These are phyloP conservation scores for Candida montana DNA, from an alignment of 805 yeast genomes.

Conservation along the genomic window DNA sequence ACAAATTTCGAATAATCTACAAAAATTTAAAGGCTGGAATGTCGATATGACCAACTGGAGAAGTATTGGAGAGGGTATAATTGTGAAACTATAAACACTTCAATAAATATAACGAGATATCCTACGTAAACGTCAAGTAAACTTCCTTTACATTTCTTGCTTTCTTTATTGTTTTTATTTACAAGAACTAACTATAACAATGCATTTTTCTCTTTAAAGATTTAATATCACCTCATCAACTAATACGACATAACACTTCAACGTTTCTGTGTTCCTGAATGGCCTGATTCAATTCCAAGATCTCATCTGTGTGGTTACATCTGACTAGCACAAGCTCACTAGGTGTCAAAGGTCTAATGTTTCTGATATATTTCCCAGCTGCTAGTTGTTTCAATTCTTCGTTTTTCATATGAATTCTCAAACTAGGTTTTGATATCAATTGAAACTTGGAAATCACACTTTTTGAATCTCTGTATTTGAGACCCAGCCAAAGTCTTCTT, in stretches of 20 bases:
- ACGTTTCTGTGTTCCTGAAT: conserved; percentile 67
- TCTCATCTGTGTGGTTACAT: conserved; percentile 37
- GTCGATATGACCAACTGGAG: conserved; percentile 85
- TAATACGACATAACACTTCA: conserved; percentile 75
- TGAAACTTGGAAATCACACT: conserved; percentile 71
- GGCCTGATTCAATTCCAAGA: conserved; percentile 83
- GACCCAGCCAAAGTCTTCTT: conserved; percentile 85
- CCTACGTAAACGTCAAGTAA: background rate
- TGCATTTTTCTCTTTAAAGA: background rate
- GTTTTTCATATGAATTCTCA: conserved; percentile 58
- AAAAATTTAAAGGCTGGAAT: conserved; percentile 80
- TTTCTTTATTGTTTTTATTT: no score
- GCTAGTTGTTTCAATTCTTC: conserved; percentile 70
- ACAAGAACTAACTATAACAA: no score
- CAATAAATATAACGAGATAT: background rate
- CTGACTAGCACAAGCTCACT: conserved; percentile 80
- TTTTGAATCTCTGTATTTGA: conserved; percentile 69
- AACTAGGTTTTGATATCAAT: conserved; percentile 79
- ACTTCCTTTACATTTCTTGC: no score
- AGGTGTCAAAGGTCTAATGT: conserved; percentile 76
- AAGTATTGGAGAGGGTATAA: conserved; percentile 60
- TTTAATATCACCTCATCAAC: conserved; percentile 25
- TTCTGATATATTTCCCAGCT: conserved; percentile 68
- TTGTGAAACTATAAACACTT: conserved; percentile 37
- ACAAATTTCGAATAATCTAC: conserved; percentile 50